A percentile compares a stretch with the other conserved stretches of the same genome.
Conservation (phyloP, 2,329 filamentous ascomycete species). For the Lachnellula hyalina region DNA sequence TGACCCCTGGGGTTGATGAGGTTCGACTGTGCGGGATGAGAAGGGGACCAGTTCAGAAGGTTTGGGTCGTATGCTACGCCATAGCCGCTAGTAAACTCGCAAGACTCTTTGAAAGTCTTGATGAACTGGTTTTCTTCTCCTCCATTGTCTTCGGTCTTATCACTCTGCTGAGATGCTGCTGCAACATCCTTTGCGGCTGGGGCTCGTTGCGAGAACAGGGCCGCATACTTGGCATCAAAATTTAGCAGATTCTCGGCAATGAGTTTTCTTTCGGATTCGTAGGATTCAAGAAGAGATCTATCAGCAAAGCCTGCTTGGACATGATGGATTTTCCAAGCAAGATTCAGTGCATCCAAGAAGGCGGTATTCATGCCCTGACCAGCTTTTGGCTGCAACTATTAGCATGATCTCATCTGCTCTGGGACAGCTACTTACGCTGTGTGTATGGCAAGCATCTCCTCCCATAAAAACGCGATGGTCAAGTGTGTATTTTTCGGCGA, state of each 20-base stretch:
- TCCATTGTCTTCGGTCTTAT: conserved; percentile 27
- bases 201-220: conserved; percentile 76
- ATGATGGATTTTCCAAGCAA: conserved; percentile 94
- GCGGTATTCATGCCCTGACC: conserved; percentile 79
- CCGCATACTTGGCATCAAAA: conserved; percentile 87
- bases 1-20: conserved; percentile 62
- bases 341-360: conserved; percentile 76
- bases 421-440: conserved; percentile 50
- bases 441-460: conserved; percentile 75
- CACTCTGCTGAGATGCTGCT: conserved; percentile 47
- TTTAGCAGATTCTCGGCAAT: conserved; percentile 78
- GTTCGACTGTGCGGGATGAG: conserved; percentile 65
- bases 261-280: conserved; percentile 78
- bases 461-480: conserved; percentile 68
- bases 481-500: conserved; percentile 61
- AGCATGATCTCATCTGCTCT: conserved; percentile 40
- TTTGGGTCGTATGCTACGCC: conserved; percentile 83
- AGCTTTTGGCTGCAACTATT: conserved; percentile 64
- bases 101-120: conserved; percentile 83
- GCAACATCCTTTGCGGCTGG: conserved; percentile 69
- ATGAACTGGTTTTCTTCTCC: conserved; percentile 72
- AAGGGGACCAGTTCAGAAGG: conserved; percentile 73
- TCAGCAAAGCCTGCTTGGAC: conserved; percentile 79
- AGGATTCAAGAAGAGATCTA: conserved; percentile 72
- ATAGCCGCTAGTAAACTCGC: conserved; percentile 89